Base-by-base conservation (phyloP, 176 grass and related monocot species). In the Typha latifolia region DNA sequence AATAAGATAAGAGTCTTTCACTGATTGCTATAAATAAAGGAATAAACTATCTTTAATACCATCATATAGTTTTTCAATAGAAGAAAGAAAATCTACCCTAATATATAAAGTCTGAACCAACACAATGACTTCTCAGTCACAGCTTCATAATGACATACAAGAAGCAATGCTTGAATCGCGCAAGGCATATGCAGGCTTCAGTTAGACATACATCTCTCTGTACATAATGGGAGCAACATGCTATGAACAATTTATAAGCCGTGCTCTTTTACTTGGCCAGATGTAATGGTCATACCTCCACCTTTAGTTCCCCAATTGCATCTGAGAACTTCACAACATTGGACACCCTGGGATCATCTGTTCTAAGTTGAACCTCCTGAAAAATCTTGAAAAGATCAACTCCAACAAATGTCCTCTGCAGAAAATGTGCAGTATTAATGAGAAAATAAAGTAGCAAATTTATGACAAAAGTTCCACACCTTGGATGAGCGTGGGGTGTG, bases 261-360 rank as follows among this genome's bases (percentile, higher is more conserved):
- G 20, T 57, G 15, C 15, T 57, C n/a, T 55, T 14, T 16, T 16
- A 14, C 51, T 18, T 18, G 4, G 18, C n/a, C n/a, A 56, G 24
- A 74, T 62, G 75, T 14, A 73, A 5, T 61, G 65, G 63, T 77
- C 27, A 71, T 80, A 89, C 93, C 93, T 96, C 88, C 75, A 89
- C 93, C 80, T 77, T 84, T 56, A 96, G 75, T 64, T 96, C 85
- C 37, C 93, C 93, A 68, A 96, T 59, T 66, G 78, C 72, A 86
- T 96, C 93, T 56, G 88, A 96, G 86, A 96, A 96, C 69, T n/a
- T 91, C 47, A 96, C 93, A 72, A 91, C 66, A 75, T 96, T 96
- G 48, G 84, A 71, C 63, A 96, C 88, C 68, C 88, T 89, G 47
- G 88, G 88, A 74, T 89, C 82, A 82, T 91, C 78, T 79, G 78